These are phyloP conservation scores for Fusarium chuoi DNA, from an alignment of 2,329 filamentous ascomycete genomes.

Conservation along the genomic window DNA sequence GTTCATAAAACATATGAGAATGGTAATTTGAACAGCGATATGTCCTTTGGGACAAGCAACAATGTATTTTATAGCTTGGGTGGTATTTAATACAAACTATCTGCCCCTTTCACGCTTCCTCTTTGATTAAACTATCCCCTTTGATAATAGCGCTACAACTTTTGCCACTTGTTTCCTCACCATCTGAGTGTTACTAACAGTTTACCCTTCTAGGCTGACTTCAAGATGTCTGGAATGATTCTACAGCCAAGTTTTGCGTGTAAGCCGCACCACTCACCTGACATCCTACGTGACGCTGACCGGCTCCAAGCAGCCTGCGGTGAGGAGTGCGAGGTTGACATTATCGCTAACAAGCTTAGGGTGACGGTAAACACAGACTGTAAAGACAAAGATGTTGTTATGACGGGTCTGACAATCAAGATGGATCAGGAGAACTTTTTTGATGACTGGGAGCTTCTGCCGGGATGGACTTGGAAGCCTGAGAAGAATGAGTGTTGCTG, in stretches of 20 bases:
- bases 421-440: background rate
- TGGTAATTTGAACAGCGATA: background rate
- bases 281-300: background rate
- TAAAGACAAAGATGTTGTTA: background rate
- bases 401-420: background rate
- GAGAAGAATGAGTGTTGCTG: background rate
- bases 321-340: background rate
- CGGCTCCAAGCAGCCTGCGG: background rate
- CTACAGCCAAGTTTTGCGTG: background rate
- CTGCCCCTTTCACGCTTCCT: rapidly evolving
- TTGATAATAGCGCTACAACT: background rate
- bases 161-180: background rate
- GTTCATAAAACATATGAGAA: too few relatives aligned
- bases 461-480: background rate
- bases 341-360: background rate
- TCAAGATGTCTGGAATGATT: background rate
- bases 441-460: background rate
- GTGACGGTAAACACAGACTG: background rate
- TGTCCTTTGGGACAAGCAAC: rapidly evolving
- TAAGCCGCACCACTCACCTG: background rate
- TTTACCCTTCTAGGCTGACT: rapidly evolving
- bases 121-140: rapidly evolving
- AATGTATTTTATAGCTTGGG: rapidly evolving
- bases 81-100: background rate
- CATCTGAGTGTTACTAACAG: rapidly evolving